Evolutionary conservation across 148 eudicot genomes (phyloP).

Genomic region (Cornus kousa): DNA sequence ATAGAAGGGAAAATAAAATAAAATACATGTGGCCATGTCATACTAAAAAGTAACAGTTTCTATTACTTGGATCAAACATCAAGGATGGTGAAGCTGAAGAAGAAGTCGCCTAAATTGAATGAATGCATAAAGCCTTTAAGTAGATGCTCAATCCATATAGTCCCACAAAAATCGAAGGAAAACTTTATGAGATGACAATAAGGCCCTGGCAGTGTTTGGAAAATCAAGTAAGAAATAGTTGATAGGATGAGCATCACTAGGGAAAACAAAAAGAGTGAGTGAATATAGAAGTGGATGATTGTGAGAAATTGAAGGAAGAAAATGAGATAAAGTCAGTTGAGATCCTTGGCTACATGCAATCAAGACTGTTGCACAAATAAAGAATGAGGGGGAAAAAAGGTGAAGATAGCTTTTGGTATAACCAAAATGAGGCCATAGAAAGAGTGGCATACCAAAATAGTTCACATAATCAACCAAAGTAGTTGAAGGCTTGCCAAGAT

Average conservation of each 20-base stretch:
- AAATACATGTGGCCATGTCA: neutral
- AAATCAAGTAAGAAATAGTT: neutral
- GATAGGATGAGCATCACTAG: neutral
- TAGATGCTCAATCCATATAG: neutral
- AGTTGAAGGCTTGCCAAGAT: conserved; percentile 1
- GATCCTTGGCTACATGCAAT: neutral
- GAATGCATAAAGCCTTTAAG: neutral
- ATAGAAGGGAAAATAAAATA: no score
- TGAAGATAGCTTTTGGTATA: neutral
- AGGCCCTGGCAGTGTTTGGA: neutral
- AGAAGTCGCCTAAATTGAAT: neutral
- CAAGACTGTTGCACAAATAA: neutral
- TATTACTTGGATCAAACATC: neutral
- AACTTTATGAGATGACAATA: neutral
- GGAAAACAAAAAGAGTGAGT: neutral
- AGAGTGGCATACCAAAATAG: neutral
- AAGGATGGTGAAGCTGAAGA: neutral
- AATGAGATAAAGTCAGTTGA: neutral
- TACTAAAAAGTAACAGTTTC: neutral
- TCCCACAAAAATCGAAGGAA: neutral
- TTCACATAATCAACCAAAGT: neutral
- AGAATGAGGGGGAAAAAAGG: neutral
- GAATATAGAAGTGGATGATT: neutral
- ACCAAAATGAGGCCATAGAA: neutral
- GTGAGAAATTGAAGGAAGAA: neutral